Percentiles rank a stretch among this genome's conserved stretches.
These are phyloP conservation scores for Pugionium dolabratum DNA, from an alignment of 345 rosid species.

Conservation along the genomic window DNA sequence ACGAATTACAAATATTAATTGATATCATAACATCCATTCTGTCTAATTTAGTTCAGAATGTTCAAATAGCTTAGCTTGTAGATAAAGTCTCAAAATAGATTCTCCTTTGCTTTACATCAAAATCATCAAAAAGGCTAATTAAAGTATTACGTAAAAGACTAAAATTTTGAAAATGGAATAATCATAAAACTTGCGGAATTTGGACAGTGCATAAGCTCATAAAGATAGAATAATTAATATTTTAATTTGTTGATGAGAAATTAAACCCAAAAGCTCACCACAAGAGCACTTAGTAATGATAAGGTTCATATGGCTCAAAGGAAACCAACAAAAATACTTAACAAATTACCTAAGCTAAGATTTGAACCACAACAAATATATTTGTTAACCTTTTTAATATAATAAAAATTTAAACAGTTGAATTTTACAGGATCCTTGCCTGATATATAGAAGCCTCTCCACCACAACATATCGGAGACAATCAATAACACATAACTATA, in stretches of 20 bases:
- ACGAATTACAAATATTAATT: too few relatives aligned
- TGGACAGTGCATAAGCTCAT: constrained; percentile 24
- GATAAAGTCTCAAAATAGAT: constrained; percentile 39
- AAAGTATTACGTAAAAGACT: constrained; percentile 41
- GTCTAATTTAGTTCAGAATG: not conserved
- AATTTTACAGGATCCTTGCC: too few relatives aligned
- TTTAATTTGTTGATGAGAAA: not conserved
- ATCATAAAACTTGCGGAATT: constrained; percentile 32
- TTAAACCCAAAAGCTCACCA: constrained; percentile 18
- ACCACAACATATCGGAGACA: too few relatives aligned
- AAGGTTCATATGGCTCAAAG: constrained; percentile 11
- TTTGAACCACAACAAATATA: not conserved
- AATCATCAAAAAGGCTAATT: constrained; percentile 43
- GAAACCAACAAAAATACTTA: not conserved
- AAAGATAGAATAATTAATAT: constrained; percentile 7
- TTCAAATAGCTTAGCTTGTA: constrained; percentile 37
- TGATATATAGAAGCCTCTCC: too few relatives aligned
- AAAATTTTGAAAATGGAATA: constrained; percentile 33
- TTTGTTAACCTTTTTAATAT: too few relatives aligned
- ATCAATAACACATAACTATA: too few relatives aligned
- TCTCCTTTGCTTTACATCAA: constrained; percentile 44
- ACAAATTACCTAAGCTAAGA: constrained; percentile 1
- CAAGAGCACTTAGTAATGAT: constrained; percentile 17
- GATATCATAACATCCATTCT: too few relatives aligned
- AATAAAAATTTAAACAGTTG: too few relatives aligned